Conservation (phyloP, 176 grass and related monocot genomes). For the Oryza glumipatula region DNA sequence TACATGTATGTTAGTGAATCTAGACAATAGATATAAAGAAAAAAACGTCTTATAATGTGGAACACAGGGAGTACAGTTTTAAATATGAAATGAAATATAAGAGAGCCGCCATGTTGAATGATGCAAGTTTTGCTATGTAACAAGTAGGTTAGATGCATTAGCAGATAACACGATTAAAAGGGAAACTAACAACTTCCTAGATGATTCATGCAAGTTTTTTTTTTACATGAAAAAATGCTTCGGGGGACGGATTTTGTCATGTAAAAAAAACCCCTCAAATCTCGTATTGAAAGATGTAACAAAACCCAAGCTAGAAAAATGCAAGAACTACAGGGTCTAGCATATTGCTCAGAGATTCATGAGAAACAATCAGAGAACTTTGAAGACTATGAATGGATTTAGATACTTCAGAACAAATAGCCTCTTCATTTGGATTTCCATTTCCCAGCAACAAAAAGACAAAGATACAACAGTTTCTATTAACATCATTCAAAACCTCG, state of each 20-base stretch:
- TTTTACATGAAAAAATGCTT: no score
- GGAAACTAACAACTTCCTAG: background rate
- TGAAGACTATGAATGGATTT: conserved; percentile 44
- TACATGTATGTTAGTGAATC: no score
- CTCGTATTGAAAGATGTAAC: background rate
- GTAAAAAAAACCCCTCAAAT: background rate
- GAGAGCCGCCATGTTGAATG: background rate
- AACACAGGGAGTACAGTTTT: no score
- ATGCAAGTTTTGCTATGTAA: background rate
- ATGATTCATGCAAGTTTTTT: background rate
- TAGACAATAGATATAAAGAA: no score
- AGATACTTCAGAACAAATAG: conserved; percentile 41
- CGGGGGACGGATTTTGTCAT: background rate
- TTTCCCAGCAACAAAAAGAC: background rate
- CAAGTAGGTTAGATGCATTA: background rate
- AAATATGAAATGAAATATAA: background rate
- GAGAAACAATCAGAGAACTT: conserved; percentile 64
- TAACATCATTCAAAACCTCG: background rate
- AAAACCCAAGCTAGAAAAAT: background rate
- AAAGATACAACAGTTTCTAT: background rate
- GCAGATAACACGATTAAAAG: background rate
- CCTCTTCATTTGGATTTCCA: conserved; percentile 51
- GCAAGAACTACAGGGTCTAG: background rate
- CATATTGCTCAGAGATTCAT: background rate
- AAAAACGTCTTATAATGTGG: no score